Evolutionary conservation across 73 alveolate species (phyloP).

Genomic region (Effrenium voratum): DNA sequence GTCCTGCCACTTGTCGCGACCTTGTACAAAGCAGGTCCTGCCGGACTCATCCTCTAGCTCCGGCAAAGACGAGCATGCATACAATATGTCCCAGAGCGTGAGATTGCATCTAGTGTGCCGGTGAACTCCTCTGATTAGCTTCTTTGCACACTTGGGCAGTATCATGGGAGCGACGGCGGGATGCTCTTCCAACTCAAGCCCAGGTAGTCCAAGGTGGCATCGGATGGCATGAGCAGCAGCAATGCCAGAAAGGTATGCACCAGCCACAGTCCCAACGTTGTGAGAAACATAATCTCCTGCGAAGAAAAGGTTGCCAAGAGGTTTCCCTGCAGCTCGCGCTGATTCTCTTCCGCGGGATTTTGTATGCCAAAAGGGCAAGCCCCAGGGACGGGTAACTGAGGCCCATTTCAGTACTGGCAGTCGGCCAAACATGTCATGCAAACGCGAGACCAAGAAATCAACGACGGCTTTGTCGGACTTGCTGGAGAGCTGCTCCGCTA

Average conservation of each 20-base stretch:
- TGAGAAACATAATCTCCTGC: conserved; percentile 82
- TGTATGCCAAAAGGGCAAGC: conserved; percentile 55
- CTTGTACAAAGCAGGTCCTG: conserved; percentile 78
- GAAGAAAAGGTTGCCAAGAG: conserved; percentile 11
- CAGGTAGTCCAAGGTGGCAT: conserved; percentile 21
- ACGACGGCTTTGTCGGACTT: background rate
- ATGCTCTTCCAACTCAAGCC: background rate
- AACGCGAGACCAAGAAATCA: conserved; percentile 36
- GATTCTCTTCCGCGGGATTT: conserved; percentile 23
- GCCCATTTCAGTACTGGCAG: background rate
- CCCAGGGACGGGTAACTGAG: conserved; percentile 48
- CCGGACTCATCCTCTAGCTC: conserved; percentile 84
- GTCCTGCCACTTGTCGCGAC: conserved; percentile 14
- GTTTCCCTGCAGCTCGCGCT: conserved; percentile 36
- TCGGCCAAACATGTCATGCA: conserved; percentile 33
- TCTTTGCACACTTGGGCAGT: conserved; percentile 24
- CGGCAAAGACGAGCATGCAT: conserved; percentile 41
- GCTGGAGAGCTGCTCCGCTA: conserved; percentile 1
- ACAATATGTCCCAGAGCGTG: conserved; percentile 41
- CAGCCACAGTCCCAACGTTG: conserved; percentile 72
- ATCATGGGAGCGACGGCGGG: conserved; percentile 55
- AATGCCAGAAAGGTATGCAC: conserved; percentile 61
- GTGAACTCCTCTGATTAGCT: background rate
- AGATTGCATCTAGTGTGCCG: background rate
- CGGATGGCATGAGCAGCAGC: conserved; percentile 60